phyloP scores from a whole-genome alignment of 192 early-diverging fungal genomes.

The Paraglomus occultum region DNA sequence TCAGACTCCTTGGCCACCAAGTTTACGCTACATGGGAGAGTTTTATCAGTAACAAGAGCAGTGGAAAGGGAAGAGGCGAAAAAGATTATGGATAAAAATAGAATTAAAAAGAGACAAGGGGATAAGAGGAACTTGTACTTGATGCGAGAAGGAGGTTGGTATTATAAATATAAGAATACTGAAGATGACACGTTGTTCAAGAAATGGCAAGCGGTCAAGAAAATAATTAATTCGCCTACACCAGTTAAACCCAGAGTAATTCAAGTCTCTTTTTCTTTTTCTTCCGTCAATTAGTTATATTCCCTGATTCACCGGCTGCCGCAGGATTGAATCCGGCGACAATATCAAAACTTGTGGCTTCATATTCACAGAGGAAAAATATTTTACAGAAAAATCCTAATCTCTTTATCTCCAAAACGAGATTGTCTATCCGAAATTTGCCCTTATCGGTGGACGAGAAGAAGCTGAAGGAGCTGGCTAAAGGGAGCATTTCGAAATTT shows the following conservation, averaged over 20 bases:
- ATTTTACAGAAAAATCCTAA: constrained; percentile 84
- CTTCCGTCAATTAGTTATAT: constrained; percentile 58
- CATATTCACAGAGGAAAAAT: constrained; percentile 78
- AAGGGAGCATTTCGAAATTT: constrained; percentile 68
- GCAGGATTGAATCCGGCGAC: constrained; percentile 65
- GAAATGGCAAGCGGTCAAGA: too few species aligned
- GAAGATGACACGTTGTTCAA: too few species aligned
- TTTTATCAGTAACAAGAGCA: constrained; percentile 76
- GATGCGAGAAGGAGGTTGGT: constrained; percentile 74
- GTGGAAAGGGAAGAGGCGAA: constrained; percentile 72
- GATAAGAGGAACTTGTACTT: constrained; percentile 89
- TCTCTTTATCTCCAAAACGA: constrained; percentile 82
- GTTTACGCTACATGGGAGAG: constrained; percentile 78
- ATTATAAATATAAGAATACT: too few species aligned
- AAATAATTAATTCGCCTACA: too few species aligned
- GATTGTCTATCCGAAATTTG: constrained; percentile 88
- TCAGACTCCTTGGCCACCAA: constrained; percentile 44
- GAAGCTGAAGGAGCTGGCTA: constrained; percentile 57
- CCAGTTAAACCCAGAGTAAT: neutral
- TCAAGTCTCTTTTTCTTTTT: neutral
- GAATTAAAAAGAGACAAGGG: constrained; percentile 59
- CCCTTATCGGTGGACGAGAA: constrained; percentile 71
- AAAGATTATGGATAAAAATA: constrained; percentile 56
- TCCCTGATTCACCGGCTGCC: constrained; percentile 79
- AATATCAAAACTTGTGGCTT: constrained; percentile 80